Conservation (phyloP, 2,329 filamentous ascomycete genomes). For the Colletotrichum horii region DNA sequence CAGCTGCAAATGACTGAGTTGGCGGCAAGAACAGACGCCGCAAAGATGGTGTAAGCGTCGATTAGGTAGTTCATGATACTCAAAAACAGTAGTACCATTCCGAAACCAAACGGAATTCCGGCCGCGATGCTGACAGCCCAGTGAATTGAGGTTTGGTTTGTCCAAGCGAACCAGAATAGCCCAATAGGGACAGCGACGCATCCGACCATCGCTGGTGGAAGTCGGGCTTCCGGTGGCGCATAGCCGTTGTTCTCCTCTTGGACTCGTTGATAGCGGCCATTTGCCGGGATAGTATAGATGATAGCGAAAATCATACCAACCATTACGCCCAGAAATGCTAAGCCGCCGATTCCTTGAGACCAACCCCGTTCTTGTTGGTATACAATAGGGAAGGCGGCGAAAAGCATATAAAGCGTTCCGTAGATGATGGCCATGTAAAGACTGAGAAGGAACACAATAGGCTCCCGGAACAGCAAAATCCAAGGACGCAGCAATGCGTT, state of each 20-base stretch:
- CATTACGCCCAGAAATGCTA: conserved; percentile 71
- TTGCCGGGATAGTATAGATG: conserved; percentile 48
- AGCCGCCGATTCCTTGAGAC: conserved; percentile 62
- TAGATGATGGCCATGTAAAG: conserved; percentile 70
- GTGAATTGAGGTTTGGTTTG: conserved; percentile 51
- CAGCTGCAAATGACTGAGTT: conserved; percentile 74
- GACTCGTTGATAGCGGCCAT: conserved; percentile 45
- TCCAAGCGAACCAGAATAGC: conserved; percentile 65
- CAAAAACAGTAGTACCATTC: conserved; percentile 59
- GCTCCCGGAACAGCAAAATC: conserved; percentile 72
- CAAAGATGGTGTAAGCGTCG: conserved; percentile 70
- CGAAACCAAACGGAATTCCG: conserved; percentile 37
- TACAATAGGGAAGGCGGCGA: conserved; percentile 68
- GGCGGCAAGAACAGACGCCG: conserved; percentile 76
- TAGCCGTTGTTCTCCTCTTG: conserved; percentile 47
- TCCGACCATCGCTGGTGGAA: conserved; percentile 60
- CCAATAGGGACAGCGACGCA: conserved; percentile 56
- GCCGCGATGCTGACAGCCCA: conserved; percentile 49
- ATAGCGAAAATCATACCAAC: conserved; percentile 68
- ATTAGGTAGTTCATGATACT: conserved; percentile 60
- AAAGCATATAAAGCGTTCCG: conserved; percentile 63
- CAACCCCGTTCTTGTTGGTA: conserved; percentile 66
- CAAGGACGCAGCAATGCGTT: conserved; percentile 59
- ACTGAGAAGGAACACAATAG: conserved; percentile 69
- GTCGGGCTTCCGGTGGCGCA: conserved; percentile 61